Evolutionary conservation across 2,329 filamentous ascomycete species (phyloP).

Genomic region (Arthrocladium fulminans): DNA sequence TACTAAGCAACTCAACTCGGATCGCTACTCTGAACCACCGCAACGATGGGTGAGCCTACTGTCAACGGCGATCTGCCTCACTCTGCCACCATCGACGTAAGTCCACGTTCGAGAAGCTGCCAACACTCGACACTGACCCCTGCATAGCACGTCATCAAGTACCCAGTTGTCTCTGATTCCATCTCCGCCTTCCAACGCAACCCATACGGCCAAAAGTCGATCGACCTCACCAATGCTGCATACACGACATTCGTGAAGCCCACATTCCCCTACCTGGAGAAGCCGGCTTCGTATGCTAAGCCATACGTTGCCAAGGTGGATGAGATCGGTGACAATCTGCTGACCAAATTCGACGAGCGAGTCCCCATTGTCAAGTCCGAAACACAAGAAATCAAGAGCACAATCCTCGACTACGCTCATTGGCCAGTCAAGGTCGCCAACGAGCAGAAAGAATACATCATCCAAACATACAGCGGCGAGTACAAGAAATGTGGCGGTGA

Average conservation of each 20-base stretch:
- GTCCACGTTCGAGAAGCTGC: constrained; percentile 18
- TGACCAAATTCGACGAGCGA: constrained; percentile 58
- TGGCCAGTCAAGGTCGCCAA: constrained; percentile 56
- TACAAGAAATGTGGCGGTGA: constrained; percentile 44
- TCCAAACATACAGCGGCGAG: constrained; percentile 36
- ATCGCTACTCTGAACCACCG: background rate
- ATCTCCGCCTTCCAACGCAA: constrained; percentile 72
- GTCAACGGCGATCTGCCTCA: constrained; percentile 41
- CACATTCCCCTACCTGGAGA: constrained; percentile 66
- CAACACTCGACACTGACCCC: constrained; percentile 4
- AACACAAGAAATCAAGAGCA: constrained; percentile 58
- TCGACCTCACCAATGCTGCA: constrained; percentile 64
- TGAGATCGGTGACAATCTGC: constrained; percentile 61
- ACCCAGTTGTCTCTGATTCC: constrained; percentile 72
- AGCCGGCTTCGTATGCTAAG: constrained; percentile 70
- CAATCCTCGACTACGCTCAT: constrained; percentile 53
- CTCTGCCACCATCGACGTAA: constrained; percentile 30
- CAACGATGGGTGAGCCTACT: constrained; percentile 37
- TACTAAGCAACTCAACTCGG: background rate
- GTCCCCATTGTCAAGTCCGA: constrained; percentile 70
- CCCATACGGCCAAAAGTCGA: constrained; percentile 72
- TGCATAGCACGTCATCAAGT: constrained; percentile 67
- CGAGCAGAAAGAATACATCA: constrained; percentile 43
- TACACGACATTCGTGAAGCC: constrained; percentile 71
- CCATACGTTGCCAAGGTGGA: constrained; percentile 82